Base-by-base conservation (phyloP, 1,139 yeast species). In the Entelexis paramagnoliae region DNA sequence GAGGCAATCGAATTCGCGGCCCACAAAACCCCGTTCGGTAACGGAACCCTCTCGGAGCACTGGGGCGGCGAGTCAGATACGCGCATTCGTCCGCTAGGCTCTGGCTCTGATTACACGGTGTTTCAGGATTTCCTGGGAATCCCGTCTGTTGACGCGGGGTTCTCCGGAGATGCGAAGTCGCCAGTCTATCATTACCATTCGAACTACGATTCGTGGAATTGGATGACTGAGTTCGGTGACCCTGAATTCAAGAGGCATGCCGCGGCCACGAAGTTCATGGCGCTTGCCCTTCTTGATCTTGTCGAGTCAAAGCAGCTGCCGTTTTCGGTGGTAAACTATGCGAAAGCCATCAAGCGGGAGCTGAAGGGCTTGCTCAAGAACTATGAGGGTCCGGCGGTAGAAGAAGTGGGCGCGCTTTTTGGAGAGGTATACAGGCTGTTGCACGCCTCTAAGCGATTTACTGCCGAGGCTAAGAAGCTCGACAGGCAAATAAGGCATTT, bases 151-250 rank as follows among this genome's bases (percentile, higher is more conserved):
- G 83, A 80, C 62, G 55, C 80, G 51, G 82, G 81, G 0, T 81
- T 80, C 60, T 57, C 58, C 11, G 64, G 72, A 11, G 55, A 58
- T 13, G 67, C 68, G 8, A 77, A 78, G 48, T 20, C 50, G 2
- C 69, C 81, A 0, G 76, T 80, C 3, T 81, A 81, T 63, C 86
- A 80, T 55, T 81, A 81, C 64, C 86, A 81, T 63, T 79, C 85
- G 39, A 78, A 79, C 63, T 81, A 79, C 61, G 87, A 81, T 62
- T 80, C 85, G 3, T 77, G 68, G 63, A 70, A 78, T 58, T 81
- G 87, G 88, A 79, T 81, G 79, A 71, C 72, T 47, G 70, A 66
- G 8, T 74, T 65, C 62, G 82, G 76, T 26, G 86, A 81, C 61
- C 80, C 81, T 10, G 78, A 74, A 0, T 80, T 78, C 68, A 68